Conservation (phyloP, 768 basidiomycete genomes). For the Mycena filopes region DNA sequence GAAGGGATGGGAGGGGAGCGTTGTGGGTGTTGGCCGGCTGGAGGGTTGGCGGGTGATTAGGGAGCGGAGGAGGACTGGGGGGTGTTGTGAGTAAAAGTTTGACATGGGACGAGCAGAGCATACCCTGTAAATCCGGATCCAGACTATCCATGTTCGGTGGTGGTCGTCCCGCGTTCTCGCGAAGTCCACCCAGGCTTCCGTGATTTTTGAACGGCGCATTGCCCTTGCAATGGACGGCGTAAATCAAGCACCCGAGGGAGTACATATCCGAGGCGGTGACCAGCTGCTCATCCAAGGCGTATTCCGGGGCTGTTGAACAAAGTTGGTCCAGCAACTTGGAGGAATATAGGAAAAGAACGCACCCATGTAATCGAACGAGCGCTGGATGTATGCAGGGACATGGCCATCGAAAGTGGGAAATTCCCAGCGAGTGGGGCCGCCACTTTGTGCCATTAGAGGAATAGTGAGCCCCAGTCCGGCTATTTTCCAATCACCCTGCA, state of each 20-base stretch:
- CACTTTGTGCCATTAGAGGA: conserved; percentile 73
- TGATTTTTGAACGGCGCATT: conserved; percentile 89
- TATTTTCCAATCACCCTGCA: conserved; percentile 97
- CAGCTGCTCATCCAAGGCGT: conserved; percentile 89
- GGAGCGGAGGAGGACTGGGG: conserved; percentile 77
- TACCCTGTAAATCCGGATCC: conserved; percentile 81
- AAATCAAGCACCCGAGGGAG: conserved; percentile 89
- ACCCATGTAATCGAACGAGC: conserved; percentile 97
- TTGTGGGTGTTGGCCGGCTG: conserved; percentile 78
- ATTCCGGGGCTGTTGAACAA: conserved; percentile 87
- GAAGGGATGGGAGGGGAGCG: conserved; percentile 87
- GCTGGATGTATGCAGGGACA: conserved; percentile 83
- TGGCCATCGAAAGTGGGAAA: conserved; percentile 90
- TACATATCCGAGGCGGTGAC: conserved; percentile 93
- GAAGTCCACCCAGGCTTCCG: conserved; percentile 74
- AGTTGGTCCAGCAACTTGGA: no score
- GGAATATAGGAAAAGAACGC: conserved; percentile 36
- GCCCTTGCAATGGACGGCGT: conserved; percentile 91
- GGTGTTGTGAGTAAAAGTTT: conserved; percentile 9
- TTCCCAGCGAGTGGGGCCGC: conserved; percentile 84
- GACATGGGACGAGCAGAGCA: conserved; percentile 7
- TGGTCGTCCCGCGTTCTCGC: conserved; percentile 75
- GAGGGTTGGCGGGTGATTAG: conserved; percentile 84
- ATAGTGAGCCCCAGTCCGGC: conserved; percentile 91
- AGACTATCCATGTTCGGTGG: conserved; percentile 70